Evolutionary conservation across 2,329 filamentous ascomycete species (phyloP).

Genomic region (Chaetomium globosum): DNA sequence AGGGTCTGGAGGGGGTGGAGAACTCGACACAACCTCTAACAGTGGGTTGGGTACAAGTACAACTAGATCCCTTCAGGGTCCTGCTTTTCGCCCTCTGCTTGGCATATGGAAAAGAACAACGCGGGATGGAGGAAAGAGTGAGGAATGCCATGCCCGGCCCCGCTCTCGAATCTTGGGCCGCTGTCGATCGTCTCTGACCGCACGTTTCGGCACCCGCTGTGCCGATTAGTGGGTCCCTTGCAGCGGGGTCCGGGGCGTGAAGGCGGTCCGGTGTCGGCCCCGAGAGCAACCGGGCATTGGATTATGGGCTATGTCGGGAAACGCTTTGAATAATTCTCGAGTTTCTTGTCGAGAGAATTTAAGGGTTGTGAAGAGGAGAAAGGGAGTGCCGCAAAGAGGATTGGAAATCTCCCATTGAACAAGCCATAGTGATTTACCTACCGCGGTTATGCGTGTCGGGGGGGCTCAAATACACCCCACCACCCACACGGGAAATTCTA

Average conservation of each 20-base stretch:
- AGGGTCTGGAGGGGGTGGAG: not conserved
- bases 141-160: not conserved
- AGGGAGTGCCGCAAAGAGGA: not conserved
- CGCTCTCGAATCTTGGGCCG: constrained; percentile 1
- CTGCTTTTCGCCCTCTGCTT: not conserved
- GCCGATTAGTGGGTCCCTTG: constrained; percentile 13
- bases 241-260: constrained; percentile 11
- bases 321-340: not conserved
- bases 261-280: constrained; percentile 24
- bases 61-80: constrained; percentile 1
- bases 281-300: not conserved
- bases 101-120: not conserved
- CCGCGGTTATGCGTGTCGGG: constrained; percentile 10
- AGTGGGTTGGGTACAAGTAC: not conserved
- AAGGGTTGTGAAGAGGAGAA: not conserved
- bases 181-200: constrained; percentile 22
- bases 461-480: constrained; percentile 11
- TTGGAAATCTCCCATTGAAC: not conserved
- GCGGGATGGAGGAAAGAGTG: not conserved
- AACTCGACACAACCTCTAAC: not conserved
- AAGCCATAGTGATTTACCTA: not conserved
- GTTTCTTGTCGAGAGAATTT: not conserved
- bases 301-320: not conserved
- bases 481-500: constrained; percentile 24
- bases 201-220: constrained; percentile 21